Evolutionary conservation across 345 rosid genomes (phyloP).

Genomic region (Boechera retrofracta): DNA sequence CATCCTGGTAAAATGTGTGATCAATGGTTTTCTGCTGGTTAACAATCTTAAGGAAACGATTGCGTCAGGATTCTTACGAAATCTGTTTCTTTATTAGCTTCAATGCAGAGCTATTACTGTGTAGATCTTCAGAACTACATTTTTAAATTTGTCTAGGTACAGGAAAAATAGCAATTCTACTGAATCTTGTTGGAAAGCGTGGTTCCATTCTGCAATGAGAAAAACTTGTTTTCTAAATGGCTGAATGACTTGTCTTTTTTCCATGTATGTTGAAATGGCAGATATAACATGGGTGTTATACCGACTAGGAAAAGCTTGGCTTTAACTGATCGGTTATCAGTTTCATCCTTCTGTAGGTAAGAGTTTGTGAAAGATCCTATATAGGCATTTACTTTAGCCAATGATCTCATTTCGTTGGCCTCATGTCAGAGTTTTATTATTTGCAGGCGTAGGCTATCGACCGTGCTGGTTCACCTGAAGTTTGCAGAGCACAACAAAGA

Average conservation of each 20-base stretch:
- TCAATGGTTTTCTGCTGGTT: background rate
- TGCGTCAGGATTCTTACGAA: background rate
- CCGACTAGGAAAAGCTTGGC: slow-evolving; percentile 91
- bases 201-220: slow-evolving; percentile 1
- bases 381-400: background rate
- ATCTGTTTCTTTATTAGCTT: background rate
- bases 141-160: background rate
- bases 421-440: background rate
- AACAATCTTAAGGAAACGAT: background rate
- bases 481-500: slow-evolving; percentile 88
- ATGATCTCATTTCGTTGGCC: background rate
- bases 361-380: background rate
- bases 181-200: background rate
- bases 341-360: slow-evolving; percentile 88
- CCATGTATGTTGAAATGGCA: slow-evolving; percentile 46
- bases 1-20: background rate
- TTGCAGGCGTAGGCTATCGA: slow-evolving; percentile 79
- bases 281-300: slow-evolving; percentile 93
- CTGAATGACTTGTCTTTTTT: slow-evolving; percentile 10
- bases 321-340: slow-evolving; percentile 70
- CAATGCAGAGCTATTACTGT: background rate
- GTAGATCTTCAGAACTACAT: background rate
- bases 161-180: background rate
- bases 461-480: slow-evolving; percentile 68
- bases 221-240: background rate